Percentiles rank a stretch among this genome's conserved stretches.
Evolutionary conservation across 441 rosid species (phyloP).

Genomic region (Gossypium aridum): DNA sequence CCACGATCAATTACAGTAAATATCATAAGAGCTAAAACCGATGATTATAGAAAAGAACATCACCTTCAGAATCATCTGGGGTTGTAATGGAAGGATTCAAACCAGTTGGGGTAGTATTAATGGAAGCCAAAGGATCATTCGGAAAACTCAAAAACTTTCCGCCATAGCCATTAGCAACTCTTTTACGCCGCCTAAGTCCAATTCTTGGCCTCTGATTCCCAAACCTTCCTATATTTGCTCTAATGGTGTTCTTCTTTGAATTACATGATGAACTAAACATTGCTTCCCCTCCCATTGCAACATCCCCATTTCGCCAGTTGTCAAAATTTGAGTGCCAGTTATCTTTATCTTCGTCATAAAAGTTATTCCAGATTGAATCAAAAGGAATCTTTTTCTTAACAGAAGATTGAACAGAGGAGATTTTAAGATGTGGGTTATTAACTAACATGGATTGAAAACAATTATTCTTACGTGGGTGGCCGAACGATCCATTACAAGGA

Average conservation of each 20-base stretch:
- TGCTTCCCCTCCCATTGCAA: constrained; percentile 25
- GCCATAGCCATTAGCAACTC: constrained; percentile 12
- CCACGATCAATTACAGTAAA: too few species aligned
- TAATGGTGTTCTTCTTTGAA: constrained; percentile 17
- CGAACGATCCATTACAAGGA: constrained; percentile 58
- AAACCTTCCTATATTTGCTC: constrained; percentile 20
- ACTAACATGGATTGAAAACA: constrained; percentile 49
- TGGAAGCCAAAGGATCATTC: constrained; percentile 26
- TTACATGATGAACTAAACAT: constrained; percentile 18
- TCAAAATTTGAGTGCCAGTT: constrained; percentile 9
- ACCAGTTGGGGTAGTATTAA: constrained; percentile 15
- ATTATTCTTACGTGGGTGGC: constrained; percentile 22
- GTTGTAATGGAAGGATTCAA: constrained; percentile 19
- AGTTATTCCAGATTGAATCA: constrained; percentile 24
- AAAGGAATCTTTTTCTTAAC: constrained; percentile 47
- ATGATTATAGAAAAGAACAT: background rate
- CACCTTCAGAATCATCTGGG: constrained; percentile 25
- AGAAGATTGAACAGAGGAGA: constrained; percentile 40
- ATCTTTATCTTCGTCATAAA: constrained; percentile 3
- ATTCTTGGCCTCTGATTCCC: constrained; percentile 25
- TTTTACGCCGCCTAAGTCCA: constrained; percentile 35
- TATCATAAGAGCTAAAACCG: too few species aligned
- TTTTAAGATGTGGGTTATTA: constrained; percentile 33
- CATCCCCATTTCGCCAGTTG: constrained; percentile 1
- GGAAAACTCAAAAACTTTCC: constrained; percentile 28